Base-by-base conservation (phyloP, 2,329 filamentous ascomycete species). In the Hansfordia pulvinata region DNA sequence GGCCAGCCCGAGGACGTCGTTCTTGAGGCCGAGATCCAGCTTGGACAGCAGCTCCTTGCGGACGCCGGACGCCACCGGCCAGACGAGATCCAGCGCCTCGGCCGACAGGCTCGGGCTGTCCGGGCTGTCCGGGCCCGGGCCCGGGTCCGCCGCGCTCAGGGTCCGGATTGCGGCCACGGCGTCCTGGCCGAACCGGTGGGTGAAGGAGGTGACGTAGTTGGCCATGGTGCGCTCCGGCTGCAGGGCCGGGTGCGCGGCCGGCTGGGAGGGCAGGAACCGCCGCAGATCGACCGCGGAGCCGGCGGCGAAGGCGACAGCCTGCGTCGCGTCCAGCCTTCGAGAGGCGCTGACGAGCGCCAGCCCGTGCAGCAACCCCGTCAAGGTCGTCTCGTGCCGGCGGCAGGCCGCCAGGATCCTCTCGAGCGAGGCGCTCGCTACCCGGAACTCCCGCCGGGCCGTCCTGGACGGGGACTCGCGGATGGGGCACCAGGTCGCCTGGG, bases 1-100 rank as follows among this genome's bases (percentile, higher is more conserved):
- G 34, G 48, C 41, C n/a, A 48, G 17, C 6, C 49, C 47, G 10
- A 48, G 33, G 15, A 43, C 5, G 34, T 53, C 48, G 34, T 54
- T 51, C 21, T 34, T 41, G 20, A 45, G 33, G 10, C 44, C 43
- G 1, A 26, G 16, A 10, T 42, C 34, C 12, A 50, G 28, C 22
- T 42, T 46, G 10, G 21, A 26, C 15, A 35, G 31, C 19, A 53
- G 42, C 26, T 48, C 43, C 13, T 18, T 34, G 20, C 47, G 42
- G 11, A 39, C 43, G 4, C 29, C 34, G 24, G 40, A 36, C 16
- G 49, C 44, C 1, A 35, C 23, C 2, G 24, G 12, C 38, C 39
- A 42, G 14, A 40, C 12, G 6, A 33, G 23, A 3, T 23, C 19
- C 13, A 35, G 23, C 9, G 39, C 27, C 2, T 27, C 30, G 14